Evolutionary conservation across 2,329 filamentous ascomycete species (phyloP).

Genomic region (Ascochyta rabiei): DNA sequence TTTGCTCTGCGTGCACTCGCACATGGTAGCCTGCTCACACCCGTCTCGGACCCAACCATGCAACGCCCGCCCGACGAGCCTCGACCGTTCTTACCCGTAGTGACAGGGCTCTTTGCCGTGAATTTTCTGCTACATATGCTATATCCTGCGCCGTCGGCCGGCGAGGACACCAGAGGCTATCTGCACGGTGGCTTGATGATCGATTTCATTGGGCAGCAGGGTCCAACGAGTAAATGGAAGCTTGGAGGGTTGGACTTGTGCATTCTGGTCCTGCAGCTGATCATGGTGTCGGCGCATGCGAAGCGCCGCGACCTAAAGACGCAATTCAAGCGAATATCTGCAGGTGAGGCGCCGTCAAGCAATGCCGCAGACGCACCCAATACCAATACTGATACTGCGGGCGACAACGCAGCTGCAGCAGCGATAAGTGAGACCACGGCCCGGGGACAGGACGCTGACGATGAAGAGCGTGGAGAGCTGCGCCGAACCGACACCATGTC

Average conservation of each 20-base stretch:
- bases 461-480: constrained; percentile 64
- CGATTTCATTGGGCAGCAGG: constrained; percentile 68
- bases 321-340: constrained; percentile 37
- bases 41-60: constrained; percentile 57
- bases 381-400: constrained; percentile 13
- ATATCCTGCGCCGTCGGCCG: constrained; percentile 49
- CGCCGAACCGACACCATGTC: constrained; percentile 47
- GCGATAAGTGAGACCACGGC: constrained; percentile 19
- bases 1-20: constrained; percentile 61
- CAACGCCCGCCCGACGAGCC: constrained; percentile 57
- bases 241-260: constrained; percentile 61
- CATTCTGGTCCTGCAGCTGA: constrained; percentile 61
- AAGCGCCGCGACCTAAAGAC: constrained; percentile 58
- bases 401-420: constrained; percentile 10
- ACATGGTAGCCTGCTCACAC: constrained; percentile 65
- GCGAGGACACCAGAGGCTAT: constrained; percentile 59
- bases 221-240: constrained; percentile 60
- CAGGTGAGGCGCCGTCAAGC: constrained; percentile 20
- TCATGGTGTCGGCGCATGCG: constrained; percentile 62
- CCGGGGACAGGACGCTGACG: constrained; percentile 61
- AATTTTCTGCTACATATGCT: constrained; percentile 62
- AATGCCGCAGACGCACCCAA: constrained; percentile 14
- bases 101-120: constrained; percentile 60
- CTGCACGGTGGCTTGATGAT: constrained; percentile 67
- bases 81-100: constrained; percentile 60